A percentile compares a stretch with the other conserved stretches of the same genome.
Evolutionary conservation across 2,329 filamentous ascomycete species (phyloP).

Genomic region (Scolecobasidium constrictum): DNA sequence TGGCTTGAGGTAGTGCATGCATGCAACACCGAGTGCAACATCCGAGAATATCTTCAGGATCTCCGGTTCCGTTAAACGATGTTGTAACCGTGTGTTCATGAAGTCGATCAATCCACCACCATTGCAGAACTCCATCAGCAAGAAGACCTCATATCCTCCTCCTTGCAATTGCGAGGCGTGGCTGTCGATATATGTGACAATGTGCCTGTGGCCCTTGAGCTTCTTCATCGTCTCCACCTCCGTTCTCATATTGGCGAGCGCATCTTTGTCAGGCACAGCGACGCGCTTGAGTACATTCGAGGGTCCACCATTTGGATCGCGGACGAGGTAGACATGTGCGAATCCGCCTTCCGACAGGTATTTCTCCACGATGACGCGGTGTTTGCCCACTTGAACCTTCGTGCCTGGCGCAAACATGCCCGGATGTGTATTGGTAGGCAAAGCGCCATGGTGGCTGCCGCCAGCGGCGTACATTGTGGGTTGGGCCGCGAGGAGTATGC

Average conservation of each 20-base stretch:
- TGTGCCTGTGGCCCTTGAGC: constrained; percentile 88
- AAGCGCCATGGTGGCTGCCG: background rate
- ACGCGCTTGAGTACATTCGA: constrained; percentile 86
- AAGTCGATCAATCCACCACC: constrained; percentile 96
- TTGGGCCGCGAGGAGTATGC: too few species aligned
- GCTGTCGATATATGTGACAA: constrained; percentile 97
- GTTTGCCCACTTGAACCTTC: constrained; percentile 89
- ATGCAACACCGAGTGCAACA: constrained; percentile 89
- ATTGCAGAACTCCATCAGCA: constrained; percentile 96
- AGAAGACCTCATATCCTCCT: constrained; percentile 92
- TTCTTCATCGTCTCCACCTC: constrained; percentile 99
- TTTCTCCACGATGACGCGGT: constrained; percentile 88
- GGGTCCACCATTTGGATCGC: constrained; percentile 44
- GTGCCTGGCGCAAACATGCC: constrained; percentile 90
- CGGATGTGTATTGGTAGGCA: constrained; percentile 22
- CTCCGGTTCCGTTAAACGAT: constrained; percentile 92
- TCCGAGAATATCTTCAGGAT: constrained; percentile 96
- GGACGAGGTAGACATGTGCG: constrained; percentile 95
- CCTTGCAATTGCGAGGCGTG: constrained; percentile 89
- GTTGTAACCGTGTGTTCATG: constrained; percentile 96
- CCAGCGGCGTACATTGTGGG: background rate
- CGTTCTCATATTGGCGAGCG: constrained; percentile 89
- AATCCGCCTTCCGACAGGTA: constrained; percentile 98
- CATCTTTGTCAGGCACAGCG: constrained; percentile 90
- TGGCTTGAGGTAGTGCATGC: constrained; percentile 98